Evolutionary conservation across 2,329 filamentous ascomycete genomes (phyloP).

Genomic region (Pseudogymnoascus destructans): DNA sequence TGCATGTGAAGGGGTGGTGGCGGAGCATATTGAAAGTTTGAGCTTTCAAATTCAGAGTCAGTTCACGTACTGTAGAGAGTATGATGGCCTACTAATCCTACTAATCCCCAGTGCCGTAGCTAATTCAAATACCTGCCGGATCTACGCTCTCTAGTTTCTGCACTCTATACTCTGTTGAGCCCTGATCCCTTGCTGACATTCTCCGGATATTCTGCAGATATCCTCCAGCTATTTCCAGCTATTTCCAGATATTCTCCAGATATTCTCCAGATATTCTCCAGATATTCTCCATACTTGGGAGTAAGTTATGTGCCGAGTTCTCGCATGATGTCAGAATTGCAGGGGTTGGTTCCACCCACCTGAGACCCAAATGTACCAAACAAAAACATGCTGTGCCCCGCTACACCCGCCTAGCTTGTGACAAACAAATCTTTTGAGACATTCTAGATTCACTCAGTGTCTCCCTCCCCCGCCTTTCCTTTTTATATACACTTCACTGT

Average conservation of each 20-base stretch:
- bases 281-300: too few species aligned
- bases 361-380: not conserved
- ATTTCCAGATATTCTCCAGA: not conserved
- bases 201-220: not conserved
- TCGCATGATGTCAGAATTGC: not conserved
- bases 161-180: not conserved
- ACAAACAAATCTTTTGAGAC: not conserved
- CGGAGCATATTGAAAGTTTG: not conserved
- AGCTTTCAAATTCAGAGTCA: not conserved
- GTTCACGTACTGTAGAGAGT: too few species aligned
- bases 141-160: not conserved
- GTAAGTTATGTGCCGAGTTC: too few species aligned
- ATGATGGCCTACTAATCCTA: too few species aligned
- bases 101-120: not conserved
- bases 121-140: constrained; percentile 3
- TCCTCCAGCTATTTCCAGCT: not conserved
- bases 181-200: not conserved
- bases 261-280: not conserved
- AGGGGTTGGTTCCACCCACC: not conserved
- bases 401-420: not conserved
- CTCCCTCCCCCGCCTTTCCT: not conserved
- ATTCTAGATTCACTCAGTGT: not conserved
- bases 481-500: not conserved
- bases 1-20: not conserved
- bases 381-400: not conserved